These are phyloP conservation scores for Trichoderma atroviride DNA, from an alignment of 2,329 filamentous ascomycete genomes.

Conservation along the genomic window DNA sequence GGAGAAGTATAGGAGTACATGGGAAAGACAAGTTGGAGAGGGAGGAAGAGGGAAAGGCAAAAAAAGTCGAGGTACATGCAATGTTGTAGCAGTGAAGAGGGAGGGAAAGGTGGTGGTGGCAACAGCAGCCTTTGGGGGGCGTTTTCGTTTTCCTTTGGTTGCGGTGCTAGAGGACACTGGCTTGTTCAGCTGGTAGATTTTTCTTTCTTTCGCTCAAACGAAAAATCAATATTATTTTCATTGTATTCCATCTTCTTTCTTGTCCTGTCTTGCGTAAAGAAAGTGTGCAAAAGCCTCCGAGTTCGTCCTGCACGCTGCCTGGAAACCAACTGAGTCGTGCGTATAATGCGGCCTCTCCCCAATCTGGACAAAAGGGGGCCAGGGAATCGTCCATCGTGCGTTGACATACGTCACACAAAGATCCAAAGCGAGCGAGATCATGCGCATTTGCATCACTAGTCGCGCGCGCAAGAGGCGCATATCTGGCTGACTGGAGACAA, in stretches of 20 bases:
- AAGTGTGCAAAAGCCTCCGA: neutral
- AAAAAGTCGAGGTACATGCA: neutral
- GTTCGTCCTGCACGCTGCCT: neutral
- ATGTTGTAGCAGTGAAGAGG: neutral
- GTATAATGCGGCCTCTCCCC: neutral
- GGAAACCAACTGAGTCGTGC: neutral
- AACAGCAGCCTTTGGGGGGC: conserved; percentile 1
- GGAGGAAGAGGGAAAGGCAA: neutral
- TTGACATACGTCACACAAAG: neutral
- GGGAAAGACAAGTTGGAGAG: neutral
- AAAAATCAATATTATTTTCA: neutral
- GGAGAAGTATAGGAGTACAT: neutral
- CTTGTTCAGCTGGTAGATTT: neutral
- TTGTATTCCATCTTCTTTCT: neutral
- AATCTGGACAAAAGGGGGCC: neutral
- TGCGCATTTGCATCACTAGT: neutral
- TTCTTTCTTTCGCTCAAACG: neutral
- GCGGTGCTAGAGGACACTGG: neutral
- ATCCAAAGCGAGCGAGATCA: neutral
- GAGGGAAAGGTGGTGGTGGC: conserved; percentile 6
- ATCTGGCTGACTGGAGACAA: neutral
- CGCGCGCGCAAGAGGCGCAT: neutral
- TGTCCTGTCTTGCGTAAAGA: no score
- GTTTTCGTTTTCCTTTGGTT: conserved; percentile 11
- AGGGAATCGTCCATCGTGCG: neutral